Evolutionary conservation across 2,329 filamentous ascomycete species (phyloP).

Genomic region (Cercospora sojina): DNA sequence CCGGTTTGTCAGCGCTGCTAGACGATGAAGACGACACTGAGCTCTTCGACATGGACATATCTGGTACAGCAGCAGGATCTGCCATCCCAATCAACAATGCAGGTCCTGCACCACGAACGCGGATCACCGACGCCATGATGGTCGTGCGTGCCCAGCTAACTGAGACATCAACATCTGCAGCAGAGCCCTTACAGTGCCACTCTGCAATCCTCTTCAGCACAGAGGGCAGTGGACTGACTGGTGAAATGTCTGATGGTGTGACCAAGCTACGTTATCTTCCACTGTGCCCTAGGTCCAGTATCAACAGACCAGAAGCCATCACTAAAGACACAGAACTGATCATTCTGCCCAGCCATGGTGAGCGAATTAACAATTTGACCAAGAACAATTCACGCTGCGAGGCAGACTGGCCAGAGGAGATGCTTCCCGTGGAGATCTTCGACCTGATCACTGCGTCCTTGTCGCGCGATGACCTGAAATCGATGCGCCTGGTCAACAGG

Average conservation of each 20-base stretch:
- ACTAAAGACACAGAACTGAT: slow-evolving; percentile 22
- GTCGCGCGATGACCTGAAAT: slow-evolving; percentile 58
- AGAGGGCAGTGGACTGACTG: slow-evolving; percentile 3
- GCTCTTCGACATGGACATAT: slow-evolving; percentile 14
- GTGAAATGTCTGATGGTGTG: slow-evolving; percentile 1
- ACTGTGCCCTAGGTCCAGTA: slow-evolving; percentile 17
- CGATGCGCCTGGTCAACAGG: slow-evolving; percentile 60
- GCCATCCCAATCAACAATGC: neutral
- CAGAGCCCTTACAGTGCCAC: slow-evolving; percentile 14
- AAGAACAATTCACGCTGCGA: neutral
- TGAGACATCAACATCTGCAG: slow-evolving; percentile 2
- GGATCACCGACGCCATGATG: slow-evolving; percentile 13
- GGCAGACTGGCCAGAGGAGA: slow-evolving; percentile 41
- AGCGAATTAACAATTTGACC: slow-evolving; percentile 17
- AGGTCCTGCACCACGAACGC: slow-evolving; percentile 4
- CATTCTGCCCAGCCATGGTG: slow-evolving; percentile 24
- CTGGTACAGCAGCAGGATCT: neutral
- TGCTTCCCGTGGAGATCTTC: slow-evolving; percentile 63
- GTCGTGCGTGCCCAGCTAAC: slow-evolving; percentile 10
- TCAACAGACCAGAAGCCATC: slow-evolving; percentile 3
- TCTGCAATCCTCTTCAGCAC: slow-evolving; percentile 27
- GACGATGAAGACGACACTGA: slow-evolving; percentile 17
- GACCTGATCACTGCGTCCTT: slow-evolving; percentile 57
- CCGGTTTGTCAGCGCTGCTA: slow-evolving; percentile 3
- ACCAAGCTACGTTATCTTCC: slow-evolving; percentile 26